A percentile compares a stretch with the other conserved stretches of the same genome.
Evolutionary conservation across 2,329 filamentous ascomycete species (phyloP).

Genomic region (Gliomastix tumulicola): DNA sequence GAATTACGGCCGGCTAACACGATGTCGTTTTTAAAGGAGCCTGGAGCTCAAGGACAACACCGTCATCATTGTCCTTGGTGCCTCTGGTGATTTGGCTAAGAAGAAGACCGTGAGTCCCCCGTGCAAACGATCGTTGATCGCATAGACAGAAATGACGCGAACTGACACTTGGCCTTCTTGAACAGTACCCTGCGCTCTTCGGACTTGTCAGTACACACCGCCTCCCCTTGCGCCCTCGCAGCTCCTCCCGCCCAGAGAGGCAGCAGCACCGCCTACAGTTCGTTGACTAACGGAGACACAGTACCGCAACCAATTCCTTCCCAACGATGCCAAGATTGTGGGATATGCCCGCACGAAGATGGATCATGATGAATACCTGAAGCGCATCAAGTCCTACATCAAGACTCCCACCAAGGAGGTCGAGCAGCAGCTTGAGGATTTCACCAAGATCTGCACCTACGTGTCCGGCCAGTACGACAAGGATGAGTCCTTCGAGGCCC

Average conservation of each 20-base stretch:
- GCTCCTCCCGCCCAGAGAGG: neutral
- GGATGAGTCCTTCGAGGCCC: conserved; percentile 83
- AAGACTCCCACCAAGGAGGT: conserved; percentile 97
- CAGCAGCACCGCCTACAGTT: too few relatives aligned
- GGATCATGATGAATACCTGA: conserved; percentile 93
- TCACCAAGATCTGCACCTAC: conserved; percentile 83
- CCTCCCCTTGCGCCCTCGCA: neutral
- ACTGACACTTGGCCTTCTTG: too few relatives aligned
- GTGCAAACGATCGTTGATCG: too few relatives aligned
- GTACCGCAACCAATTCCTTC: conserved; percentile 99
- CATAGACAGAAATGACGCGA: too few relatives aligned
- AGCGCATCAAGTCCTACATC: conserved; percentile 94
- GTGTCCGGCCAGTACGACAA: conserved; percentile 97
- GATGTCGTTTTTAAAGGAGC: conserved; percentile 61
- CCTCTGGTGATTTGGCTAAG: conserved; percentile 96
- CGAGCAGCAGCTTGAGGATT: conserved; percentile 89
- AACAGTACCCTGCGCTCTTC: conserved; percentile 93
- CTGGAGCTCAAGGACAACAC: conserved; percentile 99
- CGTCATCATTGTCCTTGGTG: conserved; percentile 90
- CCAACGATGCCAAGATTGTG: conserved; percentile 91
- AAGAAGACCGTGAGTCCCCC: conserved; percentile 97
- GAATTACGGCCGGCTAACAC: too few relatives aligned
- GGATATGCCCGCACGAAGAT: conserved; percentile 99
- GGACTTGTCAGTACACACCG: conserved; percentile 69
- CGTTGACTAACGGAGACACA: too few relatives aligned